Evolutionary conservation across 768 basidiomycete genomes (phyloP).

Genomic region (Boletus fagicola): DNA sequence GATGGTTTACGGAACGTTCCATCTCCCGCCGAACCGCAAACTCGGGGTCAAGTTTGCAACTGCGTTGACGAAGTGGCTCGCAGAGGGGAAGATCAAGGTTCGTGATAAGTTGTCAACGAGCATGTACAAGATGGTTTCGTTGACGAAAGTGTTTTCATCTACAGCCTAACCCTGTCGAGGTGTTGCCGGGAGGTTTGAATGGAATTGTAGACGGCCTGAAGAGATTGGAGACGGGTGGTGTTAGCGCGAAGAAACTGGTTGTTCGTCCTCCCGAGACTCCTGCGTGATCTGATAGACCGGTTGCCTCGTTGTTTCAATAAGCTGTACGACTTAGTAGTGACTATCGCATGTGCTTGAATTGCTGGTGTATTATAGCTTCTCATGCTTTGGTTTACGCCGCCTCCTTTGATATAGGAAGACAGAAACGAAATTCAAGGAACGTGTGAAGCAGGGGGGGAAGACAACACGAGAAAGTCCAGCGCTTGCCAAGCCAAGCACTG

Average conservation of each 20-base stretch:
- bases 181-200: slow-evolving; percentile 37
- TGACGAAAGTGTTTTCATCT: not conserved
- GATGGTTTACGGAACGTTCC: slow-evolving; percentile 11
- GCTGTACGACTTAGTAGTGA: not conserved
- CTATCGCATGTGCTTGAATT: not conserved
- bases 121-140: not conserved
- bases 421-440: not conserved
- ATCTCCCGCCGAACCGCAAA: slow-evolving; percentile 2
- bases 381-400: not conserved
- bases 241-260: slow-evolving; percentile 43
- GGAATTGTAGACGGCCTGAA: slow-evolving; percentile 34
- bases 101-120: not conserved
- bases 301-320: not conserved
- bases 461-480: no score
- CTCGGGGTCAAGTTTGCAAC: slow-evolving; percentile 15
- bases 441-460: not conserved
- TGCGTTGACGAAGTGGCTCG: slow-evolving; percentile 17
- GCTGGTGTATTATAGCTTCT: not conserved
- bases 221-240: slow-evolving; percentile 24
- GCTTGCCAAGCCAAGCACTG: not conserved
- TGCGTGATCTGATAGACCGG: not conserved
- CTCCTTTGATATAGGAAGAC: no score
- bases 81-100: slow-evolving; percentile 21
- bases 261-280: slow-evolving; percentile 21
- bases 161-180: slow-evolving; percentile 39